A percentile compares a stretch with the other conserved stretches of the same genome.
Conservation (phyloP, 2,329 filamentous ascomycete genomes). For the Fusarium sambucinum region DNA sequence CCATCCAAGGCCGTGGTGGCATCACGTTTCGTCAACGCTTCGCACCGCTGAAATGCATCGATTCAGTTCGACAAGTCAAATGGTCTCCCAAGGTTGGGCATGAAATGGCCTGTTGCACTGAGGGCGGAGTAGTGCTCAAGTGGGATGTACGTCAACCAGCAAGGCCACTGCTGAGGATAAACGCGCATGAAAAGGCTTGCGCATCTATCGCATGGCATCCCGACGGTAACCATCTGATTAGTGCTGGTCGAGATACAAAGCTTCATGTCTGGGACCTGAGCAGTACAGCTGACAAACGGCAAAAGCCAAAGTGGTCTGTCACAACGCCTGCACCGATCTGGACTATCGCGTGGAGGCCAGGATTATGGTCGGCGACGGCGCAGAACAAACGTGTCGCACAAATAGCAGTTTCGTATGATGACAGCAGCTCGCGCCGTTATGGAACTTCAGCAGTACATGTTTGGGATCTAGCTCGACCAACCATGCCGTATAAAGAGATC, state of each 20-base stretch:
- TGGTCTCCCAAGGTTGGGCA: conserved; percentile 73
- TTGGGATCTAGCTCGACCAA: conserved; percentile 76
- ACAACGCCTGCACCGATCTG: conserved; percentile 71
- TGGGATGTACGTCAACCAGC: conserved; percentile 71
- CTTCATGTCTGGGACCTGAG: conserved; percentile 76
- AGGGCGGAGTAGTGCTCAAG: conserved; percentile 71
- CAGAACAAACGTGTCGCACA: conserved; percentile 71
- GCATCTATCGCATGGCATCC: conserved; percentile 75
- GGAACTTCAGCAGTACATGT: conserved; percentile 72
- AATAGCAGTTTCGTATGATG: conserved; percentile 72
- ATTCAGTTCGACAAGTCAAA: conserved; percentile 69
- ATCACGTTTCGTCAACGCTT: conserved; percentile 63
- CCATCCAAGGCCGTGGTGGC: conserved; percentile 62
- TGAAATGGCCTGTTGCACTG: conserved; percentile 73
- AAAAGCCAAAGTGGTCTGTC: conserved; percentile 73
- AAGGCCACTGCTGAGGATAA: conserved; percentile 68
- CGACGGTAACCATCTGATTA: conserved; percentile 74
- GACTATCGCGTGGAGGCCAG: conserved; percentile 72
- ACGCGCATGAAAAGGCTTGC: conserved; percentile 71
- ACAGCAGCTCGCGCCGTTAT: conserved; percentile 64
- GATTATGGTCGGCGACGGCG: conserved; percentile 73
- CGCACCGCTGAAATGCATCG: conserved; percentile 56
- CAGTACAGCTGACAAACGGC: conserved; percentile 69
- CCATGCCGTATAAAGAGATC: conserved; percentile 75
- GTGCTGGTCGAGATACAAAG: conserved; percentile 70